These are phyloP conservation scores for Marasmius tenuissimus DNA, from an alignment of 1,284 basidiomycete genomes.

Conservation along the genomic window DNA sequence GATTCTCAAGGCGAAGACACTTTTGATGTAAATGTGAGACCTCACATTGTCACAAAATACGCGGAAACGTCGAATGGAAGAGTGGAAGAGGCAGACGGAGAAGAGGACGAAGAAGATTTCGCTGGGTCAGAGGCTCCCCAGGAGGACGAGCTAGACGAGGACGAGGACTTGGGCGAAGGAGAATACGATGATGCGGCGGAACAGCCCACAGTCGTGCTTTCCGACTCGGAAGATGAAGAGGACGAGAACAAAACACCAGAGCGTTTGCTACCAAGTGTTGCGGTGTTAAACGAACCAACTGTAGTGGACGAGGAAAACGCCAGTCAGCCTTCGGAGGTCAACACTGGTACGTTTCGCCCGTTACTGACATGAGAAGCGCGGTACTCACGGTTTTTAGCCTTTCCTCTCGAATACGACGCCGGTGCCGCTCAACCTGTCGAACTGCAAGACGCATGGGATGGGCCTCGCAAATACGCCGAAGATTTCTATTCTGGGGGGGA, in stretches of 20 bases:
- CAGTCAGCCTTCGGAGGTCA: constrained; percentile 20
- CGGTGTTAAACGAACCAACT: neutral
- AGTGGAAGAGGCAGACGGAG: neutral
- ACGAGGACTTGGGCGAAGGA: constrained; percentile 6
- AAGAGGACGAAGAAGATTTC: neutral
- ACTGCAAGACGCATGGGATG: constrained; percentile 50
- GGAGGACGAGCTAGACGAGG: too few relatives aligned
- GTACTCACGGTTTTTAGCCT: constrained; percentile 14
- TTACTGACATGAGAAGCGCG: neutral
- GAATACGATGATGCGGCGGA: constrained; percentile 16
- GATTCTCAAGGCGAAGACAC: neutral
- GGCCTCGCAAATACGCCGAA: constrained; percentile 50
- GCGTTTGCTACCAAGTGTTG: neutral
- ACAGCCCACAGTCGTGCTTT: neutral
- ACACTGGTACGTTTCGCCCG: constrained; percentile 13
- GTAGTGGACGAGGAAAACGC: constrained; percentile 14
- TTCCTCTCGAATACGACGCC: constrained; percentile 17
- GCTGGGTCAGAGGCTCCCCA: neutral
- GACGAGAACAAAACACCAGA: constrained; percentile 17
- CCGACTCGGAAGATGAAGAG: constrained; percentile 6
- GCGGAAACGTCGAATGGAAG: neutral
- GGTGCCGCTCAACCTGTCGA: constrained; percentile 24
- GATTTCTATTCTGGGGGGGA: constrained; percentile 47
- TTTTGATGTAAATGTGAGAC: neutral
- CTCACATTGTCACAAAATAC: neutral